phyloP scores from a whole-genome alignment of 1,139 yeast genomes.

The Hemisphaericaspora xylanilytica region DNA sequence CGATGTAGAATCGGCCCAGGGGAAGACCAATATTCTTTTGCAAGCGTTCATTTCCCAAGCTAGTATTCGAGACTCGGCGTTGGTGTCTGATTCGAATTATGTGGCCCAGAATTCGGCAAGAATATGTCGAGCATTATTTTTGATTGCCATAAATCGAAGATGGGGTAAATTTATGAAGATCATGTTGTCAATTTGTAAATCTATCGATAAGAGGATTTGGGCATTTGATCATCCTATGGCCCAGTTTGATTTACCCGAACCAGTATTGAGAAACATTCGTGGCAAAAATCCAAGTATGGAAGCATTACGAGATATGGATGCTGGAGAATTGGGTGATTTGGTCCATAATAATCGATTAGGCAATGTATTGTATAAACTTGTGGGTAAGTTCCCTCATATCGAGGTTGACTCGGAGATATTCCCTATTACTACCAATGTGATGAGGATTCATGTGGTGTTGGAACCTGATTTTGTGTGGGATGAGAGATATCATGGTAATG shows the following conservation, averaged over 20 bases:
- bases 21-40: constrained; percentile 81
- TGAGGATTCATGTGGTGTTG: constrained; percentile 71
- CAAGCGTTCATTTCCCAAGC: constrained; percentile 88
- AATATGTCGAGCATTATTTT: constrained; percentile 84
- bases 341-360: constrained; percentile 85
- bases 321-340: constrained; percentile 81
- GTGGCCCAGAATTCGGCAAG: constrained; percentile 96
- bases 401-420: constrained; percentile 78
- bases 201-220: constrained; percentile 85
- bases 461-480: constrained; percentile 87
- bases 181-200: constrained; percentile 77
- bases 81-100: constrained; percentile 83
- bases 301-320: constrained; percentile 66
- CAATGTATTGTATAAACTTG: constrained; percentile 51
- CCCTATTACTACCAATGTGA: constrained; percentile 84
- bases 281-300: constrained; percentile 68
- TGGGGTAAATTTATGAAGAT: constrained; percentile 84
- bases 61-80: constrained; percentile 69
- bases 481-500: constrained; percentile 71
- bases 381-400: constrained; percentile 74
- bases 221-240: constrained; percentile 86
- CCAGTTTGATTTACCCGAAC: constrained; percentile 79
- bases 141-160: constrained; percentile 79
- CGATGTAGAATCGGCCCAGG: constrained; percentile 70
- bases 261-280: constrained; percentile 60